Base-by-base conservation (phyloP, 106 monocot species). In the Platanthera zijinensis region DNA sequence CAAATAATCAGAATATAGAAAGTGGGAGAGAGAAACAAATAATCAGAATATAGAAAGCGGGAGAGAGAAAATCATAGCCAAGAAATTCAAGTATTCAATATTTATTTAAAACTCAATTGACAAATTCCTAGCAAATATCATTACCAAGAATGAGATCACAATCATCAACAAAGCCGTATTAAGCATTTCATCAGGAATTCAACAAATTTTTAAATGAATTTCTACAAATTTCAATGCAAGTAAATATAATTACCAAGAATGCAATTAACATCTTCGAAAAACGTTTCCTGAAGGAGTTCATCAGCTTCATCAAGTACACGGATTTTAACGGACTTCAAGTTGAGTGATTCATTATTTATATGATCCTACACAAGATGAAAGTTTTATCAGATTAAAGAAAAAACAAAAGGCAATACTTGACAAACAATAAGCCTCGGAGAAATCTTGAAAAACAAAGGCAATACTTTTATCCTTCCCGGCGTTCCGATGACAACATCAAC, bases 251-350 rank as follows among this genome's bases (percentile, higher is more conserved):
- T 87, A 93, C 96, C 86, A 71, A 96, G 89, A 81, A 96, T 96
- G 74, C 87, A 84, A 54, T 96, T 92, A 32, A 96, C 96, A 82
- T 92, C 90, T 77, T 92, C 90, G 75, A 92, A 89, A 72, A 96
- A 96, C 21, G 92, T 92, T 89, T 93, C 90, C 69, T 92, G 92
- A 76, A 96, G 84, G 92, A 96, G 92, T 82, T 96, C 90, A 84
- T 96, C 96, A 64, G 96, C 92, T 82, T 96, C 96, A 81, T 96
- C 96, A 84, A 96, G 92, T 62, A 96, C 85, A 50, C 96, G 92
- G 66, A 96, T 93, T 63, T 96, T 92, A 57, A 96, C 78, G 13
- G 82, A 75, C 69, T 79, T 90, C 74, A 96, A 78, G 59, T 92
- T 84, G 71, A 96, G 85, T 76, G 50, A 84, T 48, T 78, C 83